These are phyloP conservation scores for Epichloe amarillans DNA, from an alignment of 2,329 filamentous ascomycete species.

Conservation along the genomic window DNA sequence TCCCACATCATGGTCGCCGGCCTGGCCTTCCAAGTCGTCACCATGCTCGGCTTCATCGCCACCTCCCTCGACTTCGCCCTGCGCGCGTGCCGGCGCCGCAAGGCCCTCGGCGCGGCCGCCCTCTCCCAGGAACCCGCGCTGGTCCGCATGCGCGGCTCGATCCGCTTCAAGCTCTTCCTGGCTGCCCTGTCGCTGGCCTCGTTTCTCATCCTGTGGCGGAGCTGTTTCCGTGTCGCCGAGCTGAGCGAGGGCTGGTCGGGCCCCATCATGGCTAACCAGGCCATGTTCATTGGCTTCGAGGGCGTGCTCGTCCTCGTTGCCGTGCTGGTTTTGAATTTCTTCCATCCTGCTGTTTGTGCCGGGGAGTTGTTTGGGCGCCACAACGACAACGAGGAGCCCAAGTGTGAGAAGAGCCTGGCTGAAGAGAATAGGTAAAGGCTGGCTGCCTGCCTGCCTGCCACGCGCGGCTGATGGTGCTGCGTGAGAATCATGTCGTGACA, in stretches of 20 bases:
- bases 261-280: slow-evolving; percentile 39
- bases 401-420: neutral
- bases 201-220: slow-evolving; percentile 50
- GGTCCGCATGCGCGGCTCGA: slow-evolving; percentile 24
- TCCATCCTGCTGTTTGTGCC: slow-evolving; percentile 16
- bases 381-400: slow-evolving; percentile 10
- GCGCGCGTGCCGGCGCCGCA: slow-evolving; percentile 19
- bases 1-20: slow-evolving; percentile 54
- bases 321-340: slow-evolving; percentile 29
- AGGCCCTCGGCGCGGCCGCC: slow-evolving; percentile 12
- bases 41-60: slow-evolving; percentile 39
- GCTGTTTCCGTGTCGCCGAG: slow-evolving; percentile 53
- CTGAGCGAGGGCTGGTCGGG: slow-evolving; percentile 50
- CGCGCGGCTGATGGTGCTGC: neutral
- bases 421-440: neutral
- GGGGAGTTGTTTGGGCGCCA: slow-evolving; percentile 14
- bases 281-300: slow-evolving; percentile 45
- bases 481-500: neutral
- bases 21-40: slow-evolving; percentile 46
- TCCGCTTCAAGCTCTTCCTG: slow-evolving; percentile 40
- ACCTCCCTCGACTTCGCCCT: slow-evolving; percentile 37
- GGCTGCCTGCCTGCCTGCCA: neutral
- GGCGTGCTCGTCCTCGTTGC: slow-evolving; percentile 38
- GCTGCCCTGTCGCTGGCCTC: slow-evolving; percentile 42
- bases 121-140: slow-evolving; percentile 26